Base-by-base conservation (phyloP, 73 alveolate species). In the Breviolum minutum region DNA sequence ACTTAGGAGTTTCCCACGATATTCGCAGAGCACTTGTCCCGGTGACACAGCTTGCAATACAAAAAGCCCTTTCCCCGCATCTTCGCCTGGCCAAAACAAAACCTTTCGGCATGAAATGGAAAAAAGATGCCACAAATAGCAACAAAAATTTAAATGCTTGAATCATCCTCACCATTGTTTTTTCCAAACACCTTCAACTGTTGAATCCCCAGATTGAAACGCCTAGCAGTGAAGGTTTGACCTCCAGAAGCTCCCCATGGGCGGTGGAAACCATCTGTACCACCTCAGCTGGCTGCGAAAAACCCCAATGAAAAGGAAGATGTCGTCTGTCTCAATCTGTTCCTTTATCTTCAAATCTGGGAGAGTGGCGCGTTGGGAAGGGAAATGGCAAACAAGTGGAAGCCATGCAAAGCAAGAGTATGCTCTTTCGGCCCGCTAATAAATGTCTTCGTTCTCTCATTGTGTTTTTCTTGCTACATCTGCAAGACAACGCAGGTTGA, bases 11-110 rank as follows among this genome's bases (percentile, higher is more conserved):
- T 80, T 54, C 63, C 98, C 98, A 61, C 90, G 98, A 40, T 92
- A 92, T 73, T 92, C 98, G 90, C 98, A 92, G 5, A 92, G 98
- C 90, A 92, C 90, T 61, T 92, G 68, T 48, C 98, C 98, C 11
- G 98, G 90, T 10, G 80, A 66, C 79, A 54, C 90, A 16, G 98
- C 98, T 89, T 90, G 96, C 27, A 40, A 73, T 32, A 90, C 88
- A 30, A 90, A 90, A 17, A 90, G 76, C 29, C 96, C 96, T 10
- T 70, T 73, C 24, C 96, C 96, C 3, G 88, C 87, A 22, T 90
- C 96, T 54, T 70, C 64, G n/a, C 96, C 96, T 90, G 95, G 13
- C 54, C 60, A 74, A 77, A 26, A 77, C 63, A 20, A 10, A 20
- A 20, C 8, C 62, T 26, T 29, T 26, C 9, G 87, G 62, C 54